Evolutionary conservation across 768 basidiomycete species (phyloP).

Genomic region (Podaxis carcinomalis): DNA sequence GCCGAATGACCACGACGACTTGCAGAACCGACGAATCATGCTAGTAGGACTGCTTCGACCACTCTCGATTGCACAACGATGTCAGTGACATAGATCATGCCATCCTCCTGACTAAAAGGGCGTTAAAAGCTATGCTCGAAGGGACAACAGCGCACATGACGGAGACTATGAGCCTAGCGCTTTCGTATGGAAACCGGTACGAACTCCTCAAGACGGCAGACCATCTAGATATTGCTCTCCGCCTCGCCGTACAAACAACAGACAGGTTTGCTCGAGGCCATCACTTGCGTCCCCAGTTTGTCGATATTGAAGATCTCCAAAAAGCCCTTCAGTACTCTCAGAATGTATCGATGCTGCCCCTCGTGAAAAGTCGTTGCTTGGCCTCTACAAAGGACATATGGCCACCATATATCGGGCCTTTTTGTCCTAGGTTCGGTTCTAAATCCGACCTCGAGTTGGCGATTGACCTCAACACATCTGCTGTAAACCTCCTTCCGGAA

Average conservation of each 20-base stretch:
- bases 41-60: background rate
- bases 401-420: background rate
- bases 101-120: background rate
- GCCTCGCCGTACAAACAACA: background rate
- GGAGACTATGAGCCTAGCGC: background rate
- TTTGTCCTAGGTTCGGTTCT: background rate
- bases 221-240: background rate
- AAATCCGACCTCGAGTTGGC: background rate
- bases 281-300: background rate
- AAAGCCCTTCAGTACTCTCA: background rate
- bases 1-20: background rate
- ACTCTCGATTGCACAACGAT: background rate
- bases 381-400: background rate
- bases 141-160: background rate
- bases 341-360: background rate
- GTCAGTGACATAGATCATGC: background rate
- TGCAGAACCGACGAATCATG: background rate
- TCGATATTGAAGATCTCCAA: conserved; percentile 3
- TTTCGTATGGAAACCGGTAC: background rate
- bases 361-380: background rate
- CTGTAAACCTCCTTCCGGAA: background rate
- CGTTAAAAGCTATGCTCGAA: background rate
- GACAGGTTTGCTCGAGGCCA: background rate
- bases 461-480: background rate
- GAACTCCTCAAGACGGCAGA: background rate